Evolutionary conservation across 805 yeast species (phyloP).

Genomic region (Komagataella mondaviorum): DNA sequence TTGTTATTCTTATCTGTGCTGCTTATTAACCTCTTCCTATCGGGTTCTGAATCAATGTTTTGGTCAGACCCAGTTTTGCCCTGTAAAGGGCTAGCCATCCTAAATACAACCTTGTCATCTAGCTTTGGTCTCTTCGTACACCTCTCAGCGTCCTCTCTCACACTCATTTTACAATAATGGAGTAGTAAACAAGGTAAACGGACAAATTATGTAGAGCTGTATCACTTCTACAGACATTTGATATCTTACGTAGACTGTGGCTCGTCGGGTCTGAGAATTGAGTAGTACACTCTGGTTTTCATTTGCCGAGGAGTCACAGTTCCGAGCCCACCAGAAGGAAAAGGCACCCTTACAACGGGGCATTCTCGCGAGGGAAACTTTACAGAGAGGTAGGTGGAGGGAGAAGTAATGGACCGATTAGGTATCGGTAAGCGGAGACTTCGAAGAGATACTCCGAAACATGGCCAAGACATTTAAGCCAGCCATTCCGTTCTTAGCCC

Average conservation of each 20-base stretch:
- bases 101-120: not conserved
- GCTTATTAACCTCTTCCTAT: not conserved
- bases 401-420: too few species aligned
- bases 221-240: not conserved
- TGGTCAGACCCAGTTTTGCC: not conserved
- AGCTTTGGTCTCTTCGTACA: not conserved
- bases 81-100: not conserved
- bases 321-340: not conserved
- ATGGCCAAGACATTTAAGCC: too few species aligned
- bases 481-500: too few species aligned
- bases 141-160: not conserved
- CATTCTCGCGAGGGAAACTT: too few species aligned
- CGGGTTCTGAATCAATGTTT: not conserved
- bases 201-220: not conserved
- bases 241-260: not conserved
- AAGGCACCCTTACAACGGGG: not conserved
- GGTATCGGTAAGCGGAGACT: too few species aligned
- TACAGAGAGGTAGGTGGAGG: too few species aligned
- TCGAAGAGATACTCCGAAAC: too few species aligned
- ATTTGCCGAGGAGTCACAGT: not conserved
- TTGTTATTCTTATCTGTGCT: constrained; percentile 8
- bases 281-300: not conserved
- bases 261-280: not conserved
- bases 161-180: not conserved
- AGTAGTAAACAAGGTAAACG: not conserved